phyloP scores from a whole-genome alignment of 306 rosid species.

The Rosa lucieae region DNA sequence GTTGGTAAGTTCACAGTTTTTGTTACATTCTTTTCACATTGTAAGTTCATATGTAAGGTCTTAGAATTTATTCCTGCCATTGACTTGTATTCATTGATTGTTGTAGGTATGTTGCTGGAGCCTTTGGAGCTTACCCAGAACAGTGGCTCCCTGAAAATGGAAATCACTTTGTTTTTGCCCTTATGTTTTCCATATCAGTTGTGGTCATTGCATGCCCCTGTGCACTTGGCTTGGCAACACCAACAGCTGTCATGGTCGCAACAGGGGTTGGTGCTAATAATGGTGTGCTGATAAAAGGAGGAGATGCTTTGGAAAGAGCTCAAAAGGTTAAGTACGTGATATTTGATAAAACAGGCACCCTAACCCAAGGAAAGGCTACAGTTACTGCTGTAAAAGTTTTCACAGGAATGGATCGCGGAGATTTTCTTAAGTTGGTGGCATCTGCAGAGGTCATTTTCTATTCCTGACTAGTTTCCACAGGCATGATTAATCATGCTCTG shows the following conservation, averaged over 20 bases:
- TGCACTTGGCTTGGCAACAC: conserved; percentile 99
- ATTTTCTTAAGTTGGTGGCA: conserved; percentile 93
- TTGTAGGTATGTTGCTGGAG: conserved; percentile 78
- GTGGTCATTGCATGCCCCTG: conserved; percentile 99
- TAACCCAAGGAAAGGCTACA: conserved; percentile 91
- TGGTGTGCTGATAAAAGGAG: conserved; percentile 97
- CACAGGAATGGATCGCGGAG: conserved; percentile 81
- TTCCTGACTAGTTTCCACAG: conserved; percentile 15
- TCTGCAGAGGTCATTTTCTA: conserved; percentile 83
- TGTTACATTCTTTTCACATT: conserved; percentile 3
- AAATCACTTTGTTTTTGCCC: conserved; percentile 91
- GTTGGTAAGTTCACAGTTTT: conserved; percentile 61
- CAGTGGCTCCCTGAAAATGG: conserved; percentile 89
- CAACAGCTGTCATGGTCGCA: conserved; percentile 99
- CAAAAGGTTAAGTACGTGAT: conserved; percentile 84
- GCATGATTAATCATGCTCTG: background rate
- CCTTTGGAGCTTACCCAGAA: conserved; percentile 78
- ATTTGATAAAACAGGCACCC: conserved; percentile 97
- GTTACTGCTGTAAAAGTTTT: conserved; percentile 80
- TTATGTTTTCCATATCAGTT: conserved; percentile 93
- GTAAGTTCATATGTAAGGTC: conserved; percentile 14
- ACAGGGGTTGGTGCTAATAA: conserved; percentile 98
- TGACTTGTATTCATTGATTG: conserved; percentile 10
- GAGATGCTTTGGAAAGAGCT: conserved; percentile 95
- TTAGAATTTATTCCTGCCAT: conserved; percentile 19